phyloP scores from a whole-genome alignment of 495 filamentous ascomycete genomes.

The Terfezia claveryi region DNA sequence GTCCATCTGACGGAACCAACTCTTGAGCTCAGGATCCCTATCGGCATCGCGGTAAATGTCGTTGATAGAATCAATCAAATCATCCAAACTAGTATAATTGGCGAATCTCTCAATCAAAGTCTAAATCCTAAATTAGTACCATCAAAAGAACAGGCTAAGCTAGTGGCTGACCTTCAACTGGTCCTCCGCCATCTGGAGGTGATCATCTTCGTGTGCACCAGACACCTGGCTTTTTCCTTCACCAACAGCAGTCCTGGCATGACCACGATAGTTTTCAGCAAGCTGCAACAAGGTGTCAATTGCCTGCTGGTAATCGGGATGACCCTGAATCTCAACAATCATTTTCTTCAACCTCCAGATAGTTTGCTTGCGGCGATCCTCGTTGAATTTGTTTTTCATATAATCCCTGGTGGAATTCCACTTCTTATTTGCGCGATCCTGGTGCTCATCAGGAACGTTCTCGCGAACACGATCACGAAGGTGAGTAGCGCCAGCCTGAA shows the following conservation, averaged over 20 bases:
- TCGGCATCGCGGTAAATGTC: slow-evolving; percentile 81
- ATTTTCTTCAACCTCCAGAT: slow-evolving; percentile 95
- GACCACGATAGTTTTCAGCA: slow-evolving; percentile 67
- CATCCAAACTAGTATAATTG: slow-evolving; percentile 73
- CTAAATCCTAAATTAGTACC: slow-evolving; percentile 32
- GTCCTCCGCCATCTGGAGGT: slow-evolving; percentile 46
- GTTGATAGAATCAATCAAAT: slow-evolving; percentile 69
- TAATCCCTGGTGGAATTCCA: slow-evolving; percentile 38
- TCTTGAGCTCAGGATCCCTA: slow-evolving; percentile 60
- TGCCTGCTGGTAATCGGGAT: slow-evolving; percentile 75
- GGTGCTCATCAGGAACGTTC: slow-evolving; percentile 39
- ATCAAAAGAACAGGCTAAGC: slow-evolving; percentile 3
- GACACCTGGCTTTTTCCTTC: slow-evolving; percentile 37
- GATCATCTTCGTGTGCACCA: slow-evolving; percentile 41
- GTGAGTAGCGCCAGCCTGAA: slow-evolving; percentile 26
- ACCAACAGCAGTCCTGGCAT: slow-evolving; percentile 36
- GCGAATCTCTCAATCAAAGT: slow-evolving; percentile 85
- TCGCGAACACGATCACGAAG: slow-evolving; percentile 28
- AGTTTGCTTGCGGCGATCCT: slow-evolving; percentile 83
- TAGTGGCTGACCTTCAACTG: slow-evolving; percentile 40
- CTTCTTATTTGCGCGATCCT: slow-evolving; percentile 26
- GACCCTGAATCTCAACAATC: slow-evolving; percentile 83
- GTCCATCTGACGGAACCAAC: slow-evolving; percentile 71
- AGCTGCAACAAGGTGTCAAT: slow-evolving; percentile 64
- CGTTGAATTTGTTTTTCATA: slow-evolving; percentile 58